phyloP scores from a whole-genome alignment of 2,329 filamentous ascomycete species.

The Colletotrichum echinochloae region DNA sequence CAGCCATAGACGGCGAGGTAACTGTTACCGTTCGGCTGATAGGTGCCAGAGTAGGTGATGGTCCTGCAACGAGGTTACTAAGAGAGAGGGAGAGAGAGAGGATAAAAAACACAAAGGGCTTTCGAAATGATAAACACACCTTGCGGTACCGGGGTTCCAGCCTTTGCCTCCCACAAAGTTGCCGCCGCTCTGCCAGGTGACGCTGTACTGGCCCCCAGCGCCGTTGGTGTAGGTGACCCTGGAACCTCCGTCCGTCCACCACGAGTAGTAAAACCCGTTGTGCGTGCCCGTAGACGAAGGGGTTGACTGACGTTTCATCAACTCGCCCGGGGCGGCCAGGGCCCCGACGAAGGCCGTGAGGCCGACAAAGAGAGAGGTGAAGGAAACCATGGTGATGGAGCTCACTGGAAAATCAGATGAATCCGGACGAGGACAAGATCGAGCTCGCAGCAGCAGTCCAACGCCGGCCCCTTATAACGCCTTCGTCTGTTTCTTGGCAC shows the following conservation, averaged over 20 bases:
- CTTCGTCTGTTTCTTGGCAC: neutral
- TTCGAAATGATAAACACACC: constrained; percentile 50
- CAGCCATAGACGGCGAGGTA: constrained; percentile 56
- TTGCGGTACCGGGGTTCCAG: constrained; percentile 64
- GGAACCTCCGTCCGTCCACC: constrained; percentile 60
- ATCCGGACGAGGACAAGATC: neutral
- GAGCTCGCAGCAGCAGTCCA: neutral
- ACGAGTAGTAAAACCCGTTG: constrained; percentile 62
- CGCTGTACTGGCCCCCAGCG: constrained; percentile 56
- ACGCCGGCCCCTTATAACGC: neutral
- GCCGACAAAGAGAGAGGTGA: constrained; percentile 15
- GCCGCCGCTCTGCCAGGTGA: constrained; percentile 58
- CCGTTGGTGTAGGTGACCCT: constrained; percentile 58
- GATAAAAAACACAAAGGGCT: constrained; percentile 4
- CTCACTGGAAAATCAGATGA: neutral
- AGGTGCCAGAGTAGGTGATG: constrained; percentile 53
- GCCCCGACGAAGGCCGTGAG: constrained; percentile 1
- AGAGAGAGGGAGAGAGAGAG: no score
- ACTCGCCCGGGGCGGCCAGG: constrained; percentile 17
- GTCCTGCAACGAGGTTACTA: constrained; percentile 26
- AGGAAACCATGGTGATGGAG: constrained; percentile 20
- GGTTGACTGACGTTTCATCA: constrained; percentile 43
- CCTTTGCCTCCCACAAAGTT: constrained; percentile 71
- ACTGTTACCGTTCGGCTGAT: constrained; percentile 53
- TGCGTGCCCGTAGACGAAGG: constrained; percentile 52